Base-by-base conservation (phyloP, 2,329 filamentous ascomycete species). In the Diaporthe sp. region DNA sequence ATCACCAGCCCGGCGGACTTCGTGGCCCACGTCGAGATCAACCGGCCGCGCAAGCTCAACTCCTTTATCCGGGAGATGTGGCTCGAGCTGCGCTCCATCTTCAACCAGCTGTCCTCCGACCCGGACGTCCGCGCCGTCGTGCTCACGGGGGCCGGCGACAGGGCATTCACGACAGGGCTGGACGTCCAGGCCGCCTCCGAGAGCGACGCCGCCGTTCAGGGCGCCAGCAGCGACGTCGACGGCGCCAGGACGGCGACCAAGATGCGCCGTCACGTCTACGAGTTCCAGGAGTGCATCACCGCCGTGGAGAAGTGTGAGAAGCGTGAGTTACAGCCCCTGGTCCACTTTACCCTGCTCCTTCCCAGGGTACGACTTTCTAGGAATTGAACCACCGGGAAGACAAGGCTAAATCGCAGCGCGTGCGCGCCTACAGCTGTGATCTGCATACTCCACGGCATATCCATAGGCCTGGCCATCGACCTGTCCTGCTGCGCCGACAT, bases 1-100 rank as follows among this genome's bases (percentile, higher is more conserved):
- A 88, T 97, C 79, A 91, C 90, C n/a, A 92, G 92, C 57, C 94
- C 95, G 0, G 81, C 86, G 51, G 89, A 93, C 81, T 92, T 92
- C 86, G 93, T 98, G 67, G 94, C 93, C n/a, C 95, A 98, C 83
- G 94, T 98, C 75, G 93, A 98, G 85, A 98, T 98, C 85, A 96
- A 97, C 87, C 91, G 96, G 1, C 92, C 96, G 1, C 85, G 91
- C 78, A 98, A 98, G 87, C 87, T 98, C 83, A 98, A 98, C 84
- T 92, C 96, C 78, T 98, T 98, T 84, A 89, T 92, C 78, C 92
- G 95, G 82, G 86, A 91, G 72, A 96, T 98, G 92, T 98, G 96
- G 95, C 87, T 93, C 72, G 95, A 98, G 86, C 88, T 98, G 77
- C 91, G 92, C 73, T 81, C 84, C 17, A 88, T 97, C 79, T 97